Evolutionary conservation across 768 basidiomycete genomes (phyloP).

Genomic region (Amanita inopinata): DNA sequence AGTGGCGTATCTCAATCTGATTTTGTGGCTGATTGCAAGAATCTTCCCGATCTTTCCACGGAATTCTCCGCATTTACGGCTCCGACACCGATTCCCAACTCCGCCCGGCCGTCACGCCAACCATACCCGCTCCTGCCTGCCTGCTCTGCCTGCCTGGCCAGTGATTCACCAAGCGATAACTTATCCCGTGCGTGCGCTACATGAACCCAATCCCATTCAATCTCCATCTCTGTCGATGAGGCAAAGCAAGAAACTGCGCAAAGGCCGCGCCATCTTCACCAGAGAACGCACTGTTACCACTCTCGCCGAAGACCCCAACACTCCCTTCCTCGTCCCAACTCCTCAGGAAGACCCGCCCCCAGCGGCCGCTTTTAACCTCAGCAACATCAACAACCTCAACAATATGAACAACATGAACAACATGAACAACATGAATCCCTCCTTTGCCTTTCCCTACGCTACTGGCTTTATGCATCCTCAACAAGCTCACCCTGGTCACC

Average conservation of each 20-base stretch:
- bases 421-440: constrained; percentile 19
- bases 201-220: too few species aligned
- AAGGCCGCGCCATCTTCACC: constrained; percentile 40
- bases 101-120: too few species aligned
- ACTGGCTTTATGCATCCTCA: constrained; percentile 4
- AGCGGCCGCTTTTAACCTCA: constrained; percentile 25
- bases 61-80: not conserved
- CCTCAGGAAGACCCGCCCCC: constrained; percentile 40
- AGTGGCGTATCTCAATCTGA: not conserved
- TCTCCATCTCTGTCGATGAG: constrained; percentile 36
- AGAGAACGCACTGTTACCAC: constrained; percentile 64
- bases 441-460: constrained; percentile 8
- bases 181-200: too few species aligned
- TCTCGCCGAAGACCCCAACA: constrained; percentile 49
- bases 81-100: too few species aligned
- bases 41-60: not conserved
- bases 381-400: too few species aligned
- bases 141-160: too few species aligned
- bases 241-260: constrained; percentile 53
- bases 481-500: constrained; percentile 16
- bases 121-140: not conserved
- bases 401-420: constrained; percentile 27
- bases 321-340: constrained; percentile 40
- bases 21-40: not conserved
- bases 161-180: too few species aligned